Conservation (phyloP, 768 basidiomycete genomes). For the Paxillus ammoniavirescens region DNA sequence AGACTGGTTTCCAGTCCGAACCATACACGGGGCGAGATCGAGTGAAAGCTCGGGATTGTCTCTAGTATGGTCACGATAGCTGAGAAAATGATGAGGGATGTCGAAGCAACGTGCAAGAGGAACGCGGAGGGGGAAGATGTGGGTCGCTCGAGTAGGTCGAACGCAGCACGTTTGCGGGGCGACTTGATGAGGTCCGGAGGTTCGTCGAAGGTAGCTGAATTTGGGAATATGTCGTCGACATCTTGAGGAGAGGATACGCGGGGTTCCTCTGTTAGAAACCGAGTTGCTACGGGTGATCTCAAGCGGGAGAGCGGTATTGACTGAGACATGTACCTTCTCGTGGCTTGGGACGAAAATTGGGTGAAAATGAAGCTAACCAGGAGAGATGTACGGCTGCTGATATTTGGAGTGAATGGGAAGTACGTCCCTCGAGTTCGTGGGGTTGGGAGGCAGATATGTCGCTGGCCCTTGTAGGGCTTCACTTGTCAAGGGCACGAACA, state of each 20-base stretch:
- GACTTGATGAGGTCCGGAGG: constrained; percentile 27
- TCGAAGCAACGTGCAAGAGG: constrained; percentile 67
- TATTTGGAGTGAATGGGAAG: background rate
- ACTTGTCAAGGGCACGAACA: background rate
- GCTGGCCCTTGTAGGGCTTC: background rate
- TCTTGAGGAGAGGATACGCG: constrained; percentile 32
- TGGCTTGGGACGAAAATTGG: background rate
- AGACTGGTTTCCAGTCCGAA: constrained; percentile 86
- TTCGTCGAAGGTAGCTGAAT: constrained; percentile 34
- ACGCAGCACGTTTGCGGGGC: constrained; percentile 63
- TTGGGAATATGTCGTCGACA: constrained; percentile 40
- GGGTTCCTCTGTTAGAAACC: constrained; percentile 46
- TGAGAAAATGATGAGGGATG: constrained; percentile 69
- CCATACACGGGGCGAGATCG: constrained; percentile 67
- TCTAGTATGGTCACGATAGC: constrained; percentile 77
- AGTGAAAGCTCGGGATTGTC: constrained; percentile 75
- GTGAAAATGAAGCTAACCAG: background rate
- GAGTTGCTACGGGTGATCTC: constrained; percentile 26
- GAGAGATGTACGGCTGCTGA: background rate
- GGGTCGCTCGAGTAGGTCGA: constrained; percentile 76
- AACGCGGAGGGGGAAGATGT: constrained; percentile 77
- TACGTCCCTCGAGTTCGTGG: too few relatives aligned
- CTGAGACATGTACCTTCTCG: constrained; percentile 23
- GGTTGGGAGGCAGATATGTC: background rate
- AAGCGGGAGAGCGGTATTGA: constrained; percentile 29